Conservation (phyloP, 2,329 filamentous ascomycete genomes). For the Colletotrichum lentis region DNA sequence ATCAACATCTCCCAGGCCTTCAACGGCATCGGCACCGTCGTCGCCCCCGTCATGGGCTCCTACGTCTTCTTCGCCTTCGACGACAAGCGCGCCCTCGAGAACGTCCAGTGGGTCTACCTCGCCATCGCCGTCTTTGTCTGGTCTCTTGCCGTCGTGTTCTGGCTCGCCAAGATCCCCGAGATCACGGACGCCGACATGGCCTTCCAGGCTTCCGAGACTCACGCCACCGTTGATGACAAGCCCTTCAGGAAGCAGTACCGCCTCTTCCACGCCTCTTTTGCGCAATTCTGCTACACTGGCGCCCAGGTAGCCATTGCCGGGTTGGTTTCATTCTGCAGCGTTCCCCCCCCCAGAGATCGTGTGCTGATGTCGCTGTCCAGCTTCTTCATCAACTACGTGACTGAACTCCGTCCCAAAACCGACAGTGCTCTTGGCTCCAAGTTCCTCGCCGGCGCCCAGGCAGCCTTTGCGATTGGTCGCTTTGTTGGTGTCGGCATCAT, state of each 20-base stretch:
- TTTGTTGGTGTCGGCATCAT: conserved; percentile 70
- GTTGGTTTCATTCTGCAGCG: conserved; percentile 51
- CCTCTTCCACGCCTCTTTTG: conserved; percentile 78
- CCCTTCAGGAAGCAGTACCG: conserved; percentile 75
- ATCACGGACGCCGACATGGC: conserved; percentile 73
- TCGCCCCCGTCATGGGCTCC: conserved; percentile 76
- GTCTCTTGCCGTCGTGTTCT: conserved; percentile 71
- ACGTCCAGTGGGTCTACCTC: conserved; percentile 81
- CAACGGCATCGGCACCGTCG: conserved; percentile 61
- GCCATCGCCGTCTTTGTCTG: conserved; percentile 77
- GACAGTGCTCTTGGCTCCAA: conserved; percentile 64
- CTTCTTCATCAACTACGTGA: conserved; percentile 80
- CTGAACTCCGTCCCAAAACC: conserved; percentile 61
- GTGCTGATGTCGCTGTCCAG: conserved; percentile 74
- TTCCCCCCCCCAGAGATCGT: conserved; percentile 62
- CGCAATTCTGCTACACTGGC: conserved; percentile 82
- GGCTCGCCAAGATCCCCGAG: conserved; percentile 73
- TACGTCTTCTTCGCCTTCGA: conserved; percentile 70
- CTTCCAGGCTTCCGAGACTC: conserved; percentile 63
- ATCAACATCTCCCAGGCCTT: conserved; percentile 64
- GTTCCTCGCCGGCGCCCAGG: conserved; percentile 78
- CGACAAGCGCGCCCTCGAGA: conserved; percentile 61
- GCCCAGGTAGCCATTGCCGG: conserved; percentile 74
- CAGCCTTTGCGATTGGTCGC: conserved; percentile 74
- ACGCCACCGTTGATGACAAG: conserved; percentile 52